Conservation (phyloP, 148 eudicot genomes). For the Vaccinium darrowii region DNA sequence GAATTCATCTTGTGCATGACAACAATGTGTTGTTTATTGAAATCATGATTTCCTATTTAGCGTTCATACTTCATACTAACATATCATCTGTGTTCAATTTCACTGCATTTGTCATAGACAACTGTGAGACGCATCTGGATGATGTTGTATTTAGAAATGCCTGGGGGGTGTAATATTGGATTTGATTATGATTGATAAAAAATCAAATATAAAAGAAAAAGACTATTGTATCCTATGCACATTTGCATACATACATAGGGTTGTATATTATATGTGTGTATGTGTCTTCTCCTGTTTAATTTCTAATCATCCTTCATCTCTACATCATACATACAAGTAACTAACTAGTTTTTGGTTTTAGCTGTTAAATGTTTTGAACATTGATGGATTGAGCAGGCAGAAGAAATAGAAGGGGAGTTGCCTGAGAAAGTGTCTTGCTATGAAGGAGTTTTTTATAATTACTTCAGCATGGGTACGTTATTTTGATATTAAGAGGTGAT, state of each 20-base stretch:
- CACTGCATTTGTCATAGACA: not conserved
- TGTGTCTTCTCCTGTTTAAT: not conserved
- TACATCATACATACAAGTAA: not conserved
- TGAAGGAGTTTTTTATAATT: constrained; percentile 91
- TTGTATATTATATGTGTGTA: too few relatives aligned
- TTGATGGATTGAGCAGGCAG: constrained; percentile 45
- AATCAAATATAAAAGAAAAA: too few relatives aligned
- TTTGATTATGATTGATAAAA: too few relatives aligned
- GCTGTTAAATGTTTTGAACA: not conserved
- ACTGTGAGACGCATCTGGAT: not conserved
- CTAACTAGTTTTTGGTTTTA: not conserved
- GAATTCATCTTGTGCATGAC: not conserved
- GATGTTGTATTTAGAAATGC: too few relatives aligned
- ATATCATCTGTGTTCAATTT: not conserved
- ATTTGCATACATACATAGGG: too few relatives aligned
- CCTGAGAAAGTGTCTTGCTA: constrained; percentile 75
- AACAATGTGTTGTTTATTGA: not conserved
- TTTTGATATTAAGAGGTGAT: constrained; percentile 10
- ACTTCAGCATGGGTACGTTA: constrained; percentile 81
- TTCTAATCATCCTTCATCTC: not conserved
- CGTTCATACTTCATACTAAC: not conserved
- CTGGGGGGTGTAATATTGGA: too few relatives aligned
- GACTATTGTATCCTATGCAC: too few relatives aligned
- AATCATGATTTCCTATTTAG: not conserved
- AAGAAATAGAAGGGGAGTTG: constrained; percentile 47